Evolutionary conservation across 2,329 filamentous ascomycete genomes (phyloP), one percentile per base, ranked within the genome.

Genomic region (Fusarium sublunatum): DNA sequence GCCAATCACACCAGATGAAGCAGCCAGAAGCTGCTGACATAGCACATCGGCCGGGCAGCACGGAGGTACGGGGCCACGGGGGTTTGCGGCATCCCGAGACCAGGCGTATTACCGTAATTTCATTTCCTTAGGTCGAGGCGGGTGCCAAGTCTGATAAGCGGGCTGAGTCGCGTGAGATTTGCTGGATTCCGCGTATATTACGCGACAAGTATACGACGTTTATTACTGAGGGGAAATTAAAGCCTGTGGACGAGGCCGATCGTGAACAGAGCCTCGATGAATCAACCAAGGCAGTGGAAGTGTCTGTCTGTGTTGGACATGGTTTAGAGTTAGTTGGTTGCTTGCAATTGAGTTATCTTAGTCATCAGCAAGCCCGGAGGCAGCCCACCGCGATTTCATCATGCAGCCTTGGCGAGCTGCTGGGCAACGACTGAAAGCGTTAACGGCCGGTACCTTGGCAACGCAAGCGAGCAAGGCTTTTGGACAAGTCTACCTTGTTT

Each of bases 51-150:
- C 65, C 61, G 54, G 64, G 35, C 45, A 46, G 46, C 49, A 54
- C 69, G 69, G 69, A 67, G 69, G 56, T 28, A 70, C 69, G 69
- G 69, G 62, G 69, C 54, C 26, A 70, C 69, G 69, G 69, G 62
- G 67, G 67, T 70, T 69, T 69, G 42, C 25, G 13, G 50, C 26
- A 65, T 45, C 49, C 69, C 69, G 69, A 66, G 64, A 44, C 53
- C 36, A 66, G 50, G 53, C 55, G 63, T 69, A 70, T 71, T 62
- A 63, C 58, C 55, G 62, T 66, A 71, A 71, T 71, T 71, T 71
- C 69, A 65, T 66, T 19, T 19, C 19, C 19, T 19, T 19, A 19
- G 19, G n/a, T 51, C 50, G 8, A 55, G 35, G 60, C 43, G 53
- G 52, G 58, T 54, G 68, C 66, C 66, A 68, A 70, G 68, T 28